Evolutionary conservation across 1,139 yeast genomes (phyloP).

Genomic region (Taphrina confusa): DNA sequence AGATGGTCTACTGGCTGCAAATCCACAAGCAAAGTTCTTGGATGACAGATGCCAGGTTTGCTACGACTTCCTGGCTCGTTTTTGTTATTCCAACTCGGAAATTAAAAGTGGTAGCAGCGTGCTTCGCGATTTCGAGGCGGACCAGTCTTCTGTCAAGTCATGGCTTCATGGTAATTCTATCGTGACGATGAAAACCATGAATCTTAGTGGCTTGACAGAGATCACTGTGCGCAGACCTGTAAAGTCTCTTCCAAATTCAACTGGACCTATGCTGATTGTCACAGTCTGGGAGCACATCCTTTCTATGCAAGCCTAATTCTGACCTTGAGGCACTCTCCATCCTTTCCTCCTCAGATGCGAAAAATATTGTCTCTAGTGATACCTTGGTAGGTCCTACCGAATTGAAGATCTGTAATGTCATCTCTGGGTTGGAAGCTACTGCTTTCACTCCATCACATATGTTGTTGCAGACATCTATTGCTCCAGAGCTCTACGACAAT

Average conservation of each 20-base stretch:
- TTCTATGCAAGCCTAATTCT: slow-evolving; percentile 34
- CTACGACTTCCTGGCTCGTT: slow-evolving; percentile 67
- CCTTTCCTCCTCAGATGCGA: slow-evolving; percentile 24
- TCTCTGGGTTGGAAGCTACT: slow-evolving; percentile 25
- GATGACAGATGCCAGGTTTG: slow-evolving; percentile 63
- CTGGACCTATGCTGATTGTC: not conserved
- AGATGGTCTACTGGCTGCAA: slow-evolving; percentile 56
- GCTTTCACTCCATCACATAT: slow-evolving; percentile 52
- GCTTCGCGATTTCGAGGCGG: slow-evolving; percentile 43
- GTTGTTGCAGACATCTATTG: slow-evolving; percentile 50
- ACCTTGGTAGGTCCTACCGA: slow-evolving; percentile 29
- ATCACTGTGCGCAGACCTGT: slow-evolving; percentile 66
- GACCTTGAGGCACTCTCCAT: slow-evolving; percentile 25
- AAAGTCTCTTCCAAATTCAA: slow-evolving; percentile 50
- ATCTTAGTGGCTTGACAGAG: slow-evolving; percentile 56
- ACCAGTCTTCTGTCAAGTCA: slow-evolving; percentile 47
- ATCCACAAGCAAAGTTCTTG: slow-evolving; percentile 49
- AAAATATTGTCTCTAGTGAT: slow-evolving; percentile 21
- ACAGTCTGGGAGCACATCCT: slow-evolving; percentile 35
- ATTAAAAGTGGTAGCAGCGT: slow-evolving; percentile 39
- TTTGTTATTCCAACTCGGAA: slow-evolving; percentile 66
- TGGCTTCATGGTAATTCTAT: slow-evolving; percentile 69
- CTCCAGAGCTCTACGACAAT: slow-evolving; percentile 43
- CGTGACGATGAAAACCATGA: slow-evolving; percentile 59
- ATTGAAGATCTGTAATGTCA: slow-evolving; percentile 19